Evolutionary conservation across 805 yeast genomes (phyloP), one percentile per base, ranked within the genome.

Genomic region (Yarrowia sp.): DNA sequence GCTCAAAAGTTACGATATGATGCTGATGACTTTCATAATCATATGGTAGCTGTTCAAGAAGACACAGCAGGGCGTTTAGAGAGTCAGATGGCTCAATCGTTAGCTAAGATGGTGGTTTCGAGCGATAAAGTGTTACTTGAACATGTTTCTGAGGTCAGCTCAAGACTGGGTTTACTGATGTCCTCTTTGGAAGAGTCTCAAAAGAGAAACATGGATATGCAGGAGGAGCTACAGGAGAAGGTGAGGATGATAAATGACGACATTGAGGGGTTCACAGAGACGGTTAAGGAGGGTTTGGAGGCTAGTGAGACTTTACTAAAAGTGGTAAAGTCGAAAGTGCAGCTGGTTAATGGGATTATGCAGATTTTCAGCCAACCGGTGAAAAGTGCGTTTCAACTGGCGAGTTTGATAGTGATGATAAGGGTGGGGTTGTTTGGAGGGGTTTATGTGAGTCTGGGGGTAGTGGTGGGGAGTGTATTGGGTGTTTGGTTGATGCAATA

Each of bases 261-360:
- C 31, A 28, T 55, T 7, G 38, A 39, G 15, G 61, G 61, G 15
- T 41, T 55, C 17, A 41, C 61, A 18, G 61, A 39, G 5, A 55
- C 41, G 15, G 61, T 55, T 11, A 39, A 55, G 5, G 47, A 55
- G 31, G 61, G 61, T 15, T 17, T 55, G 22, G 61, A 55, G 15
- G 61, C 61, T 2, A 55, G 61, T 14, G 36, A 55, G 9, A 31
- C 61, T n/a, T 38, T 55, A 7, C 9, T 55, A 8, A 15, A n/a
- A 1, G 32, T 55, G 15, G 38, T 55, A 5, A 39, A 10, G 31
- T 55, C 61, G 35, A 55, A 55, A 31, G 13, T 55, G 31, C 61
- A 41, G 38, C 47, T 55, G 9, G 61, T 55, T 1, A 39, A 55
- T 17, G 61, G 47, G 5, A 6, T 55, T 17, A 15, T 55, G 38